Conservation (phyloP, 495 filamentous ascomycete genomes). For the Massariosphaeria phaeospora region DNA sequence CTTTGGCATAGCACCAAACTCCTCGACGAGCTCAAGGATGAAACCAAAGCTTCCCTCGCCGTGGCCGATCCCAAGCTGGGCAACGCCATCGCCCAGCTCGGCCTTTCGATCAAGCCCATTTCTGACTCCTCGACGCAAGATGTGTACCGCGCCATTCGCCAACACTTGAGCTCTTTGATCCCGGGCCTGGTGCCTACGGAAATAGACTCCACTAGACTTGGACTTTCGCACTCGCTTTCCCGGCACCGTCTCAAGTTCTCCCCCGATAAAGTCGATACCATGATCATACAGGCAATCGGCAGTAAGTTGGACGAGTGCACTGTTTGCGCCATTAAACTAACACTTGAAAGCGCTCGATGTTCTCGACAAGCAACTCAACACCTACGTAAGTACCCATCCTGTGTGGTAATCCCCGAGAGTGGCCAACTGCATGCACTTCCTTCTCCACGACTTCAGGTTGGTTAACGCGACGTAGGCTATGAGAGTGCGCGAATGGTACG, state of each 20-base stretch:
- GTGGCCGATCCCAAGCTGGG: constrained; percentile 94
- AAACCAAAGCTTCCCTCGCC: constrained; percentile 93
- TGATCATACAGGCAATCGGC: constrained; percentile 96
- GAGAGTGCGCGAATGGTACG: constrained; percentile 99
- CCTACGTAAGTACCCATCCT: no score
- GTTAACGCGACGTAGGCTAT: no score
- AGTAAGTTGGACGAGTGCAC: no score
- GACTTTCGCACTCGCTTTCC: constrained; percentile 95
- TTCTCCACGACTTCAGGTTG: background rate
- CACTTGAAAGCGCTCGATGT: no score
- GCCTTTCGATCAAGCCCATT: constrained; percentile 74
- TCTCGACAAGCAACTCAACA: constrained; percentile 97
- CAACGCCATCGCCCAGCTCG: constrained; percentile 85
- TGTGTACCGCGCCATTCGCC: constrained; percentile 87
- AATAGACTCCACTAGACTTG: constrained; percentile 86
- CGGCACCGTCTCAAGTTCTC: constrained; percentile 98
- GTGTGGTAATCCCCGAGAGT: background rate
- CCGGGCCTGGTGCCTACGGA: constrained; percentile 80
- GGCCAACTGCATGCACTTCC: no score
- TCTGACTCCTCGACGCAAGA: constrained; percentile 83
- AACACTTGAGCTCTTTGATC: constrained; percentile 83
- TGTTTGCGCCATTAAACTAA: no score
- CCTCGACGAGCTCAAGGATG: constrained; percentile 87
- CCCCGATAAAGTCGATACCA: constrained; percentile 97
- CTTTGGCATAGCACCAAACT: no score